These are phyloP conservation scores for Moesziomyces sp. DNA, from an alignment of 1,284 basidiomycete genomes.

Conservation along the genomic window DNA sequence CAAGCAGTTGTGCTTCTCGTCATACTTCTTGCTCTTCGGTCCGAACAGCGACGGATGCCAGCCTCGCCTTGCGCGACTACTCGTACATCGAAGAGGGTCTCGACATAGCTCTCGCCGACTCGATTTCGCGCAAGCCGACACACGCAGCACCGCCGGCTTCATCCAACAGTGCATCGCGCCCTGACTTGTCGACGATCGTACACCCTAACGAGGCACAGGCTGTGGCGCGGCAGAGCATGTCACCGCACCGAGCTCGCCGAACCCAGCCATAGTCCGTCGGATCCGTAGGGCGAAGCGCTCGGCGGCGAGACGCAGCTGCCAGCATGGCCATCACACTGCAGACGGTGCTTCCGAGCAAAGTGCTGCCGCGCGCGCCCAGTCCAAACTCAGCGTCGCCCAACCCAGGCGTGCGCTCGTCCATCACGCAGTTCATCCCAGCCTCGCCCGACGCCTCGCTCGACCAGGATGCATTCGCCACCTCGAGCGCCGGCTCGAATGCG, in stretches of 20 bases:
- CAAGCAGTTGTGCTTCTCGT: no score
- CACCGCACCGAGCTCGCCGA: not conserved
- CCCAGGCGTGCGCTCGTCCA: conserved; percentile 31
- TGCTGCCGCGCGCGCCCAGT: conserved; percentile 39
- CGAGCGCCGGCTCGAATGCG: not conserved
- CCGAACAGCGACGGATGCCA: no score
- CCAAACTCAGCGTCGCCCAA: conserved; percentile 38
- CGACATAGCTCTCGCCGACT: no score
- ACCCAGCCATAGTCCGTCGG: not conserved
- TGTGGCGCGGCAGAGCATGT: not conserved
- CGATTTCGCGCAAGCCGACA: no score
- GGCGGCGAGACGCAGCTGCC: not conserved
- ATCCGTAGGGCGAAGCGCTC: not conserved
- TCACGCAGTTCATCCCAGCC: conserved; percentile 45
- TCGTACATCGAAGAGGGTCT: no score
- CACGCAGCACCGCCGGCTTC: no score
- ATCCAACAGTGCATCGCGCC: no score
- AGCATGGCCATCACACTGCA: conserved; percentile 40
- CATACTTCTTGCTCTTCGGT: no score
- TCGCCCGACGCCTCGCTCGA: conserved; percentile 31
- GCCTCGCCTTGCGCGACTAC: no score
- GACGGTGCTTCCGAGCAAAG: conserved; percentile 31
- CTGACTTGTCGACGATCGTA: no score
- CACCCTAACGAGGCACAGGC: no score
- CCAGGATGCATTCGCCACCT: not conserved